Evolutionary conservation across 2,329 filamentous ascomycete genomes (phyloP).

Genomic region (Calycina herbarum): DNA sequence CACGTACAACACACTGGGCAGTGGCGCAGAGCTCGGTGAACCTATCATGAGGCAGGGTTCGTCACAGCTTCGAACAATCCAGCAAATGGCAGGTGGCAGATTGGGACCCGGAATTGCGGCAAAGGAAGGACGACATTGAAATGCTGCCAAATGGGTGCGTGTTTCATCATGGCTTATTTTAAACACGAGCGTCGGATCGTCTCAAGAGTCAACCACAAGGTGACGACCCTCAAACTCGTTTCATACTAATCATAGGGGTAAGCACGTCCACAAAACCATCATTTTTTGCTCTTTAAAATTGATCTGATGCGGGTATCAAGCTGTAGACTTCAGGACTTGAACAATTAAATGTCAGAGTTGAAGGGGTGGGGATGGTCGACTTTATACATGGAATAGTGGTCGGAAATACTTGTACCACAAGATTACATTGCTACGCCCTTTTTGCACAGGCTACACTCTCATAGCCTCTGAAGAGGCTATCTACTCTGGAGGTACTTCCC

Average conservation of each 20-base stretch:
- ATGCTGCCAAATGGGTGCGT: neutral
- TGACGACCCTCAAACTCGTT: neutral
- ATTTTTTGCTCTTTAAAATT: neutral
- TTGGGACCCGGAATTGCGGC: neutral
- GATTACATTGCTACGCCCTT: no score
- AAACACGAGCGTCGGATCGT: slow-evolving; percentile 5
- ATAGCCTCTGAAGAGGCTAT: no score
- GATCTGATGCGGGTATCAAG: neutral
- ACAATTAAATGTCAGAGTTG: neutral
- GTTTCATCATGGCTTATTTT: slow-evolving; percentile 15
- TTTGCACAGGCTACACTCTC: no score
- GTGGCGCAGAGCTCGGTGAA: neutral
- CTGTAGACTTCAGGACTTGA: neutral
- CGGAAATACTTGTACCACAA: neutral
- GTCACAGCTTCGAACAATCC: slow-evolving; percentile 1
- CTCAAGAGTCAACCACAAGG: neutral
- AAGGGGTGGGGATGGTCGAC: neutral
- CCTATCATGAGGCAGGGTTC: slow-evolving; percentile 1
- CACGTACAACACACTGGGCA: slow-evolving; percentile 2
- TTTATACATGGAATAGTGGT: neutral
- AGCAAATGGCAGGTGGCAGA: slow-evolving; percentile 2
- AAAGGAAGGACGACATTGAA: neutral
- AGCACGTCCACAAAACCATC: neutral
- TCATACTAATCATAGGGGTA: neutral
- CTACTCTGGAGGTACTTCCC: no score